Base-by-base conservation (phyloP, 805 yeast genomes). In the Spathaspora gorwiae region DNA sequence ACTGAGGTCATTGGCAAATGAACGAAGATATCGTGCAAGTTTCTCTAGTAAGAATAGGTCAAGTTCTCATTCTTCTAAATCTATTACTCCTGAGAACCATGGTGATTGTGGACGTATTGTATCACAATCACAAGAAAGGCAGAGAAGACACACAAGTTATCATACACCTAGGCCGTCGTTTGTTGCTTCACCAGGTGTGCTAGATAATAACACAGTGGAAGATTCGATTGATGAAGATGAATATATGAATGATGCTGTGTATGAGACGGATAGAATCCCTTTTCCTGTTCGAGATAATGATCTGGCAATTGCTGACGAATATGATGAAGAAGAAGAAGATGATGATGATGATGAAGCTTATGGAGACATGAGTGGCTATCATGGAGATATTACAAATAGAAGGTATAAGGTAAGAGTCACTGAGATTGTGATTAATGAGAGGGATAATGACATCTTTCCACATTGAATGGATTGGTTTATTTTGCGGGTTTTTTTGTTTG, bases 351-450 rank as follows among this genome's bases (percentile, higher is more conserved):
- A 47, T 12, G 54, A 45, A 2, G 50, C 51, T n/a, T 34, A 47
- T 35, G 59, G 56, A 35, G 56, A 55, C 8, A 49, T 50, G 37
- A 46, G 40, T 35, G 53, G 44, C 0, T 56, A 61, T 47, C 57
- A 54, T 10, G 61, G 55, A 26, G 61, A 56, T 31, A 49, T 59
- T 9, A 48, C 57, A 34, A 57, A 52, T 41, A 40, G 60, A 40
- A 47, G 56, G 33, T 64, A 69, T 53, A 65, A 60, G 47, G 73
- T 71, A 11, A 68, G 64, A 33, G 76, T 71, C 26, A 68, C 73
- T 6, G 76, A 71, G 27, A 69, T 71, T 7, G 49, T 65, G 10
- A 63, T 71, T 26, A 56, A 65, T 46, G 74, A 68, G 34, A 53
- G 55, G 36, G 74, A 68, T 36, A 53, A 52, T 26, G 62, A 57